Conservation (phyloP, 768 basidiomycete genomes). For the Auricularia cornea region DNA sequence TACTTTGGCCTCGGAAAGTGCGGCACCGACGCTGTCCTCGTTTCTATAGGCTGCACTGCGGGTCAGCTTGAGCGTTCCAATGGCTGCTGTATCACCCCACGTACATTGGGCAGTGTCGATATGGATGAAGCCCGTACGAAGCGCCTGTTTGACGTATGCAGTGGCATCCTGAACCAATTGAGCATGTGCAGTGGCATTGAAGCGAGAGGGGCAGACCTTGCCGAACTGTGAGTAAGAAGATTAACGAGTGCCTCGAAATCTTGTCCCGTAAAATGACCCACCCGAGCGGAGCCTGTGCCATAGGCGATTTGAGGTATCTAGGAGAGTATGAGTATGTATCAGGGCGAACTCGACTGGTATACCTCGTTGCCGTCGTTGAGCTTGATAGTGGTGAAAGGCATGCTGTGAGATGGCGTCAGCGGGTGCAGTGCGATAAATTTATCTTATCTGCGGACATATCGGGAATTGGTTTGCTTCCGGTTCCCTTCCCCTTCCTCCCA, state of each 20-base stretch:
- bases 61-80: background rate
- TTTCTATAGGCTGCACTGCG: slow-evolving; percentile 23
- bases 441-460: background rate
- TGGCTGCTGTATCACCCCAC: slow-evolving; percentile 9
- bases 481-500: no score
- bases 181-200: no score
- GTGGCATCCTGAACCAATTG: slow-evolving; percentile 48
- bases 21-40: slow-evolving; percentile 29
- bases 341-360: no score
- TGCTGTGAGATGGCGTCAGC: slow-evolving; percentile 8
- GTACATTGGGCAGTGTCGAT: slow-evolving; percentile 54
- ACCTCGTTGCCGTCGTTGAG: slow-evolving; percentile 33
- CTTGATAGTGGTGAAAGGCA: slow-evolving; percentile 25
- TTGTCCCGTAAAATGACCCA: background rate
- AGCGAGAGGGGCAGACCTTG: background rate
- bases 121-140: slow-evolving; percentile 54
- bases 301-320: slow-evolving; percentile 58
- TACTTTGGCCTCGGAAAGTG: slow-evolving; percentile 29
- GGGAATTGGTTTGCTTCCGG: no score
- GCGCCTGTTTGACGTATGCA: slow-evolving; percentile 45
- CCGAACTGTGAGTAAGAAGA: background rate
- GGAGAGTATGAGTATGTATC: background rate
- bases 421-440: background rate
- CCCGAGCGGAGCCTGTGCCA: slow-evolving; percentile 38
- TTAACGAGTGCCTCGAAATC: no score